phyloP scores from a whole-genome alignment of 352 stramenopile species.

The Globisporangium nodosum region DNA sequence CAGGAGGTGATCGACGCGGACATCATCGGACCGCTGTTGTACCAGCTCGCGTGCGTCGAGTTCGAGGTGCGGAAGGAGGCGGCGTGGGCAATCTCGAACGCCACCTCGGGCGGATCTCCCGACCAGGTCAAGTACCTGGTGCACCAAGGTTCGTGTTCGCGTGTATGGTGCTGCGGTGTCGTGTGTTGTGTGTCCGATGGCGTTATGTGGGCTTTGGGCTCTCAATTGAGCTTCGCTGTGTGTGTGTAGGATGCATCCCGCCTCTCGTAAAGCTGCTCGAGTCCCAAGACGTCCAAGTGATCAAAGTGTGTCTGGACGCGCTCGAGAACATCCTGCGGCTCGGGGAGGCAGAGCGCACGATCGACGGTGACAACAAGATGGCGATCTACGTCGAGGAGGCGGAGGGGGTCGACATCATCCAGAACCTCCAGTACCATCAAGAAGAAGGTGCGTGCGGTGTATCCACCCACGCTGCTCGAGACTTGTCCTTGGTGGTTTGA shows the following conservation, averaged over 20 bases:
- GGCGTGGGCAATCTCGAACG: slow-evolving; percentile 81
- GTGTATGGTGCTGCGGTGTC: no score
- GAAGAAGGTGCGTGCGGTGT: slow-evolving; percentile 88
- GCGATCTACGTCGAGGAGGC: slow-evolving; percentile 95
- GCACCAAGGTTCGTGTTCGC: slow-evolving; percentile 15
- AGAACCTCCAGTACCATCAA: slow-evolving; percentile 97
- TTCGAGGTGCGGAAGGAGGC: slow-evolving; percentile 94
- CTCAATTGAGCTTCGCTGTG: slow-evolving; percentile 94
- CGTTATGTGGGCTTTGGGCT: slow-evolving; percentile 82
- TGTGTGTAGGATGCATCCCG: slow-evolving; percentile 95
- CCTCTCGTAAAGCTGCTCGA: slow-evolving; percentile 95
- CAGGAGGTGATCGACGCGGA: slow-evolving; percentile 96
- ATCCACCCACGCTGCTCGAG: slow-evolving; percentile 3
- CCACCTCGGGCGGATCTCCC: slow-evolving; percentile 87
- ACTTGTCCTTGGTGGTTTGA: neutral
- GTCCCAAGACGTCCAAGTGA: slow-evolving; percentile 96
- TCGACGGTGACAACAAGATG: slow-evolving; percentile 90
- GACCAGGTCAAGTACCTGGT: slow-evolving; percentile 98
- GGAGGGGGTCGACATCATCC: slow-evolving; percentile 96
- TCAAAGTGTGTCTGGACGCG: slow-evolving; percentile 97
- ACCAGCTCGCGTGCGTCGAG: slow-evolving; percentile 94
- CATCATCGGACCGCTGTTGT: slow-evolving; percentile 96
- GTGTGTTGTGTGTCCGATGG: slow-evolving; percentile 46
- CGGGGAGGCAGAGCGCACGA: slow-evolving; percentile 77
- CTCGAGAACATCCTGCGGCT: slow-evolving; percentile 99